phyloP scores from a whole-genome alignment of 768 basidiomycete genomes.

The Dentipellis fragilis region DNA sequence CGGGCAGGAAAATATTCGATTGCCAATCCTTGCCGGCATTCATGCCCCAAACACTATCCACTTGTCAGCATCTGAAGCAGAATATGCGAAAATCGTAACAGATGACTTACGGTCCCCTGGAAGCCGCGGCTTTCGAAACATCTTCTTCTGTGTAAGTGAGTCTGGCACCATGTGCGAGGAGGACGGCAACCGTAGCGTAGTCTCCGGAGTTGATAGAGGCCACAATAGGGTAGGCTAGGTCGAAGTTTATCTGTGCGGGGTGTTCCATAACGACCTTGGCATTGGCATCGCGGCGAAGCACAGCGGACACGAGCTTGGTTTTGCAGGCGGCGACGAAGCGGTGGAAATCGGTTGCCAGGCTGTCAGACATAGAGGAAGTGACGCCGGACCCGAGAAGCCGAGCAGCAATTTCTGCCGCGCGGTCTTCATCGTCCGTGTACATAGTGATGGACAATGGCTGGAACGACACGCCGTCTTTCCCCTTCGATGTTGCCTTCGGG shows the following conservation, averaged over 20 bases:
- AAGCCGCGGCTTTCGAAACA: slow-evolving; percentile 6
- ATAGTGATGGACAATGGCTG: slow-evolving; percentile 22
- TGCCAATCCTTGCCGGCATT: too few relatives aligned
- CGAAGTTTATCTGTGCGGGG: slow-evolving; percentile 9
- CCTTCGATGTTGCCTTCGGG: slow-evolving; percentile 25
- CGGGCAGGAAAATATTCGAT: slow-evolving; percentile 9
- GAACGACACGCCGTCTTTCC: slow-evolving; percentile 11
- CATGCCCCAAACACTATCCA: too few relatives aligned
- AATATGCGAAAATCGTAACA: neutral
- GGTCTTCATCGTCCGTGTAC: slow-evolving; percentile 14
- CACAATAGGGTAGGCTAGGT: slow-evolving; percentile 18
- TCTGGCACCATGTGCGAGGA: slow-evolving; percentile 22
- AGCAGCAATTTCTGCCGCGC: slow-evolving; percentile 17
- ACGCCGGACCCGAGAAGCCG: slow-evolving; percentile 21
- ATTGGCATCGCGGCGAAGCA: slow-evolving; percentile 20
- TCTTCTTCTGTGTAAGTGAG: slow-evolving; percentile 17
- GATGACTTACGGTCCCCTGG: slow-evolving; percentile 15
- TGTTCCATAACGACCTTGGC: slow-evolving; percentile 21
- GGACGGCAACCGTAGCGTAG: slow-evolving; percentile 18
- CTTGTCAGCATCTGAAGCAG: too few relatives aligned
- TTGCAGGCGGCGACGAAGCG: slow-evolving; percentile 16
- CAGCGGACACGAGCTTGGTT: slow-evolving; percentile 16
- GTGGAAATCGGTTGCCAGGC: slow-evolving; percentile 22
- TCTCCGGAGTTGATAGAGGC: slow-evolving; percentile 17
- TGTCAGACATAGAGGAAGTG: slow-evolving; percentile 18